phyloP scores from a whole-genome alignment of 106 monocot species.

The Phalaenopsis equestris region DNA sequence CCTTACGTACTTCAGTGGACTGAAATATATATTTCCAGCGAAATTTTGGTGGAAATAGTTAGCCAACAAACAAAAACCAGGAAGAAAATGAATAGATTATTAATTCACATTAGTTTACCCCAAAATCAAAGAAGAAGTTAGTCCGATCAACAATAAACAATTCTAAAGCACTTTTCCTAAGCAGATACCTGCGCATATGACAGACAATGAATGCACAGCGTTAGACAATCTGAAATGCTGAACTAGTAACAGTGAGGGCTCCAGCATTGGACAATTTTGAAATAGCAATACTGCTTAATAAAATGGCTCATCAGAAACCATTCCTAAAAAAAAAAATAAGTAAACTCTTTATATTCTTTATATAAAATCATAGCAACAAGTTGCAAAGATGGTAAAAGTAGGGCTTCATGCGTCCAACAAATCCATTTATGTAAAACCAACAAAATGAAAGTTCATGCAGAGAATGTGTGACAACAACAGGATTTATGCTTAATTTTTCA shows the following conservation, averaged over 20 bases:
- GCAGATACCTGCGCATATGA: slow-evolving; percentile 59
- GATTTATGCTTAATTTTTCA: too few relatives aligned
- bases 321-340: not conserved
- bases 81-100: not conserved
- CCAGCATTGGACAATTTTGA: not conserved
- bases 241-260: not conserved
- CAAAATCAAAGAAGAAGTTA: slow-evolving; percentile 96
- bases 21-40: slow-evolving; percentile 18
- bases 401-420: too few relatives aligned
- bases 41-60: not conserved
- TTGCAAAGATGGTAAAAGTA: too few relatives aligned
- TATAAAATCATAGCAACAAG: too few relatives aligned
- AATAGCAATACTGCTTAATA: not conserved
- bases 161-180: slow-evolving; percentile 92
- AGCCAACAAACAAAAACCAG: not conserved
- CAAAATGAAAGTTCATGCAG: too few relatives aligned
- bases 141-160: slow-evolving; percentile 89
- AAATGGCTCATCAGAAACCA: not conserved
- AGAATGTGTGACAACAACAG: too few relatives aligned
- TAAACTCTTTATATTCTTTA: too few relatives aligned
- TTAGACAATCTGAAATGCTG: not conserved
- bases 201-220: not conserved
- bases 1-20: slow-evolving; percentile 79
- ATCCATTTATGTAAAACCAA: too few relatives aligned
- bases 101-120: slow-evolving; percentile 39